Evolutionary conservation across 176 grass and related monocot genomes (phyloP), one percentile per base, ranked within the genome.

Genomic region (Guadua angustifolia): DNA sequence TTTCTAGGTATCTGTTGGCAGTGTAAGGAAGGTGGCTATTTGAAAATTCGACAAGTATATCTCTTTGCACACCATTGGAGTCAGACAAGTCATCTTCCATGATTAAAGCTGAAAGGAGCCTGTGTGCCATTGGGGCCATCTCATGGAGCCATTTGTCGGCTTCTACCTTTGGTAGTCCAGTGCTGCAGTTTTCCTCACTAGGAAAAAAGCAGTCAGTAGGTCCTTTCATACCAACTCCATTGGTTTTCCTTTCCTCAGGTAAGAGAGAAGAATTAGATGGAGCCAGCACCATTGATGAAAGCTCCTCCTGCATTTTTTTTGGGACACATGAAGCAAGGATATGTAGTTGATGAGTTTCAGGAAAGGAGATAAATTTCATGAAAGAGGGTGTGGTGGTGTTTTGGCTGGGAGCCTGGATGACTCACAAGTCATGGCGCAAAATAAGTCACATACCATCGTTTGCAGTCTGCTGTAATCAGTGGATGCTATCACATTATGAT

Each of bases 61-160:
- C 73, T 53, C 69, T 77, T 79, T 86, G 85, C 64, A 75, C 39
- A 21, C 25, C 56, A 75, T 78, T 82, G 19, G 69, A 71, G 68
- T 88, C 82, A 79, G 77, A 55, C 8, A 85, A 65, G 38, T 90
- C 90, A 83, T 86, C 89, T 84, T 94, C 90, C 63, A 90, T 78
- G 49, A 94, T 90, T 67, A 97, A 87, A 81, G 94, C 89, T 53
- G 94, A 94, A 77, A 97, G 88, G 67, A 97, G 94, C 71, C 83
- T 92, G n/a, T 97, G 92, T 69, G 90, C 74, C 68, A 94, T 78
- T 63, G 92, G 92, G 64, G 81, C 71, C 66, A 89, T 84, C 88
- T 89, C 78, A 76, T 87, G 84, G 49, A 85, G 77, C 88, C 87
- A 94, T 58, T 86, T 84, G 29, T 78, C 86, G 32, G 83, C 62